Evolutionary conservation across 2,329 filamentous ascomycete genomes (phyloP).

Genomic region (Microsporum ferrugineum): DNA sequence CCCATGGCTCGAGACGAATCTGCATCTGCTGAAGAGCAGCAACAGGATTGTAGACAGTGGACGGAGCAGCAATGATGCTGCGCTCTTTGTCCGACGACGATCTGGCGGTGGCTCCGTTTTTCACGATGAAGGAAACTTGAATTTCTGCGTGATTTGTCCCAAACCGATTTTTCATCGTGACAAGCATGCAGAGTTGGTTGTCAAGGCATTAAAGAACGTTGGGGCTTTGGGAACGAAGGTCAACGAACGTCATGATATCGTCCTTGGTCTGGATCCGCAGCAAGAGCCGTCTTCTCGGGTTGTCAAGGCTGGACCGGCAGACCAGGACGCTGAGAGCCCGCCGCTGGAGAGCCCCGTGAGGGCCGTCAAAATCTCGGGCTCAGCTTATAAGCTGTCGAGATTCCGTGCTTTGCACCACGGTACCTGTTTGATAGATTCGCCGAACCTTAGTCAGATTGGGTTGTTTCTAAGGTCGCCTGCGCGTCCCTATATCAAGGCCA

Average conservation of each 20-base stretch:
- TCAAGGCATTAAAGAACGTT: conserved; percentile 55
- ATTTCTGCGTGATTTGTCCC: conserved; percentile 86
- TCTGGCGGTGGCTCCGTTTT: conserved; percentile 90
- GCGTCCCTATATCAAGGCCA: conserved; percentile 61
- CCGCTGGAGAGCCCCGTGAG: conserved; percentile 21
- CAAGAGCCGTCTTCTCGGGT: conserved; percentile 12
- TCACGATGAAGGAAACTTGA: conserved; percentile 85
- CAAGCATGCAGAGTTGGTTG: conserved; percentile 85
- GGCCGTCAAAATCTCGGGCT: conserved; percentile 76
- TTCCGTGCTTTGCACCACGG: conserved; percentile 80
- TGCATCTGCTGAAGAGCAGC: conserved; percentile 43
- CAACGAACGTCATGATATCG: conserved; percentile 88
- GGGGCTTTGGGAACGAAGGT: conserved; percentile 52
- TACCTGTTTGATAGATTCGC: conserved; percentile 70
- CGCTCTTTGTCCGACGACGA: conserved; percentile 65
- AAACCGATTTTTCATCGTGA: conserved; percentile 65
- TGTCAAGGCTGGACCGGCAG: conserved; percentile 22
- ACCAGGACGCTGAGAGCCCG: conserved; percentile 36
- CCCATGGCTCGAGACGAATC: conserved; percentile 84
- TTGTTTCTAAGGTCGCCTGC: conserved; percentile 67
- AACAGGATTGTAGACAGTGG: conserved; percentile 4
- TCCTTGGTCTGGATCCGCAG: conserved; percentile 47
- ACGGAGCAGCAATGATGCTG: conserved; percentile 19
- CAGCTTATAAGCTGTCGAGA: conserved; percentile 84
- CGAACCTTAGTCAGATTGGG: conserved; percentile 59